Evolutionary conservation across 2,329 filamentous ascomycete genomes (phyloP), one percentile per base, ranked within the genome.

Genomic region (Colletotrichum sp.): DNA sequence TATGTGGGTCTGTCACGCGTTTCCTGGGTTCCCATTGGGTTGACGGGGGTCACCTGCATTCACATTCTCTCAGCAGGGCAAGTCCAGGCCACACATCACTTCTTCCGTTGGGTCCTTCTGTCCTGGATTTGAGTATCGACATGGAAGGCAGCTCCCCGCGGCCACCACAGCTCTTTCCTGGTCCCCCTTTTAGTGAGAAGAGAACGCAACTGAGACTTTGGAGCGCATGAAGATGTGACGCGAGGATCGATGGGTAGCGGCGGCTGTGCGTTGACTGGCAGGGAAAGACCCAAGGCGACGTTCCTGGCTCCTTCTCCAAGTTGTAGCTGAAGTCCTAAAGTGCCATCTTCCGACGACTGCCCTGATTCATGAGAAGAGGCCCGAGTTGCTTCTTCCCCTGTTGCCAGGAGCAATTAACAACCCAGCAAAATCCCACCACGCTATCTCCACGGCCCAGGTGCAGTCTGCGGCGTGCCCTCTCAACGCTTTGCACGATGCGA

Each of bases 171-270:
- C 56, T 48, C 67, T 70, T 52, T 62, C 67, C 34, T 16, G 61
- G 55, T 32, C 61, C 55, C 34, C 66, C 21, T 55, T 30, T 16
- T 12, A 68, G 21, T 30, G 32, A 18, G 10, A 55, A 60, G 26
- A 18, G 21, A 32, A n/a, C 34, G 30, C 1, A n/a, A 48, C 32
- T n/a, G 55, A 58, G 26, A 52, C 43, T 52, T 52, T 52, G 55
- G 8, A 26, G 67, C 58, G 73, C 70, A 73, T 64, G 21, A 73
- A 67, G 55, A 73, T 73, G 55, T 34, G 62, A 73, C 61, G 61
- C 72, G 36, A 72, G 36, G 30, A 65, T 69, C 43, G 34, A 48
- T 18, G 38, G 70, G 43, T 30, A 64, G 61, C 61, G 24, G 60
- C 72, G 67, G 52, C 36, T 66, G 67, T 66, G 52, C 72, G 18